phyloP scores from a whole-genome alignment of 1,284 basidiomycete genomes.

The Veloboletus limbatus region DNA sequence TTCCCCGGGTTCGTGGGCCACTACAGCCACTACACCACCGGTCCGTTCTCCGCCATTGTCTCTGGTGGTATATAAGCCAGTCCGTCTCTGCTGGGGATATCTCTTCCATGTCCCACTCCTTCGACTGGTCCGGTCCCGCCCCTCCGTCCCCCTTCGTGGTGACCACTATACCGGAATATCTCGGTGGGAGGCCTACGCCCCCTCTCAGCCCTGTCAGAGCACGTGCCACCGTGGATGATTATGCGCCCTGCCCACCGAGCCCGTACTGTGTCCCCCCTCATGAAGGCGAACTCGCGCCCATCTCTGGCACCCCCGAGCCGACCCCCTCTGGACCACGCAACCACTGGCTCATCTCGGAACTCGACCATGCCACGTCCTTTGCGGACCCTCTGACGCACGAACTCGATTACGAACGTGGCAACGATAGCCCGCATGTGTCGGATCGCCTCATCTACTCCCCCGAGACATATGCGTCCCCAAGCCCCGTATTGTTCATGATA shows the following conservation, averaged over 20 bases:
- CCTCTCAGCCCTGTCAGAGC: constrained; percentile 5
- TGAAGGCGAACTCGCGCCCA: background rate
- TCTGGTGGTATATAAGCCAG: too few relatives aligned
- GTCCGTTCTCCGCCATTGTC: constrained; percentile 5
- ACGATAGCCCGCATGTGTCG: background rate
- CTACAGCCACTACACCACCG: constrained; percentile 71
- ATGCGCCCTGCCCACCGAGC: constrained; percentile 18
- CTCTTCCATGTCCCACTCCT: background rate
- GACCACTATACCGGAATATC: background rate
- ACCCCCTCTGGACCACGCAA: background rate
- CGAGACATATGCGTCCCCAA: constrained; percentile 14
- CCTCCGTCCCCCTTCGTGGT: constrained; percentile 15
- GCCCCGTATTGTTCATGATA: constrained; percentile 18
- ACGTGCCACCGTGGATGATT: background rate
- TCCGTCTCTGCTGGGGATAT: constrained; percentile 1
- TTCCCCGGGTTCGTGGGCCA: constrained; percentile 75
- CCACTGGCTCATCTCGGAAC: background rate
- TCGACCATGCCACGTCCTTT: background rate
- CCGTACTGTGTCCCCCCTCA: constrained; percentile 3
- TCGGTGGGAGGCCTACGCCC: constrained; percentile 8
- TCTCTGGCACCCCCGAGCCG: background rate
- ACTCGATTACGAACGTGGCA: background rate
- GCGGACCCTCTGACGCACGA: background rate
- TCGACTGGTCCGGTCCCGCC: background rate
- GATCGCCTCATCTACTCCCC: constrained; percentile 6